Evolutionary conservation across 2,329 filamentous ascomycete species (phyloP).

Genomic region (Fusarium pseudonygamai): DNA sequence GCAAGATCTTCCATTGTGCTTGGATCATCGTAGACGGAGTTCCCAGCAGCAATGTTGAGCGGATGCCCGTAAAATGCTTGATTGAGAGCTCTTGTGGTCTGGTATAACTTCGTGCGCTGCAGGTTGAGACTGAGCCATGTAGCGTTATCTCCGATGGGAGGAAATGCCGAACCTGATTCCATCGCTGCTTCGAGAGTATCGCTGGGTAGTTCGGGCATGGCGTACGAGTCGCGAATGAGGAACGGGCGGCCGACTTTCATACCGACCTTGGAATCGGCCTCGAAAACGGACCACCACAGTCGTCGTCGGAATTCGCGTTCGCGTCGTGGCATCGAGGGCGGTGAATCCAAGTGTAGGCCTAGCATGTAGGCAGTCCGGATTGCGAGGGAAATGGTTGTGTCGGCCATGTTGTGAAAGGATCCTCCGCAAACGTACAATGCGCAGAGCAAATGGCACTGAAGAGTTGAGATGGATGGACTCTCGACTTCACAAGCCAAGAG

Average conservation of each 20-base stretch:
- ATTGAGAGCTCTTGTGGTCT: not conserved
- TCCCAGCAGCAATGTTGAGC: not conserved
- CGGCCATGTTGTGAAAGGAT: conserved; percentile 19
- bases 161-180: conserved; percentile 6
- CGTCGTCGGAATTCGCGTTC: conserved; percentile 2
- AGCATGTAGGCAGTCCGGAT: conserved; percentile 19
- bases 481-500: conserved; percentile 9
- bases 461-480: conserved; percentile 4
- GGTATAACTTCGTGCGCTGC: conserved; percentile 1
- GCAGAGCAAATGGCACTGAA: conserved; percentile 9
- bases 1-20: not conserved
- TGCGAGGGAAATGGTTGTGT: not conserved
- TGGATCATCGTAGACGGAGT: not conserved
- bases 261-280: conserved; percentile 2
- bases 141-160: not conserved
- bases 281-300: conserved; percentile 14
- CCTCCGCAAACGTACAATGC: not conserved
- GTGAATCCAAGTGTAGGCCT: not conserved
- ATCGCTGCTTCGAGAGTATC: conserved; percentile 3
- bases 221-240: not conserved
- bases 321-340: not conserved
- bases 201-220: not conserved
- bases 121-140: conserved; percentile 10
- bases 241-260: conserved; percentile 14
- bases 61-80: not conserved